These are phyloP conservation scores for Kandelia obovata DNA, from an alignment of 345 rosid genomes.

Conservation along the genomic window DNA sequence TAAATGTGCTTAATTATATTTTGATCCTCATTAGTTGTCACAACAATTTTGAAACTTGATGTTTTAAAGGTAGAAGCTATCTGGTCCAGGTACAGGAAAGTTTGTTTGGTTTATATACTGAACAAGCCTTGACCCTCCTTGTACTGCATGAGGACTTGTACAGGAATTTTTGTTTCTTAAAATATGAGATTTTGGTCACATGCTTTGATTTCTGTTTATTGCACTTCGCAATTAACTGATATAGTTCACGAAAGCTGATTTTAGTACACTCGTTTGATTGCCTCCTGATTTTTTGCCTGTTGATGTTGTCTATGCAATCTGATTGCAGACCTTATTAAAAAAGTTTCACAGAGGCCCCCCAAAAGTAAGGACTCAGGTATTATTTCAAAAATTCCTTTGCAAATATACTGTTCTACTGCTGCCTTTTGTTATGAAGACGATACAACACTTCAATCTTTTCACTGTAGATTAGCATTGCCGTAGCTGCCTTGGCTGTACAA, in stretches of 20 bases:
- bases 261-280: not conserved
- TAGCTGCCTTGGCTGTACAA: constrained; percentile 98
- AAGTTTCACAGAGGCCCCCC: constrained; percentile 95
- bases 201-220: not conserved
- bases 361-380: constrained; percentile 97
- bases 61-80: not conserved
- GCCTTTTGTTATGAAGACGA: constrained; percentile 11
- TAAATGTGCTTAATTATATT: not conserved
- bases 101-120: too few species aligned
- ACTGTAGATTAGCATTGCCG: constrained; percentile 94
- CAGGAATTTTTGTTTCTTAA: not conserved
- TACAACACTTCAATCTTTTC: constrained; percentile 21
- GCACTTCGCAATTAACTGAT: not conserved
- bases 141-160: not conserved
- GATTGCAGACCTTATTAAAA: constrained; percentile 77
- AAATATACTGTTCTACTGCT: not conserved
- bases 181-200: not conserved
- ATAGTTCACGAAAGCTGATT: not conserved
- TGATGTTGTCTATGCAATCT: constrained; percentile 13
- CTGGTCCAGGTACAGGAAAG: not conserved
- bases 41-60: not conserved
- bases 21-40: not conserved
- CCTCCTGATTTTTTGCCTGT: not conserved
- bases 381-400: not conserved
- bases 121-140: not conserved